Percentiles rank a stretch among this genome's conserved stretches.
These are phyloP conservation scores for Didymella pomorum DNA, from an alignment of 2,329 filamentous ascomycete genomes.

Conservation along the genomic window DNA sequence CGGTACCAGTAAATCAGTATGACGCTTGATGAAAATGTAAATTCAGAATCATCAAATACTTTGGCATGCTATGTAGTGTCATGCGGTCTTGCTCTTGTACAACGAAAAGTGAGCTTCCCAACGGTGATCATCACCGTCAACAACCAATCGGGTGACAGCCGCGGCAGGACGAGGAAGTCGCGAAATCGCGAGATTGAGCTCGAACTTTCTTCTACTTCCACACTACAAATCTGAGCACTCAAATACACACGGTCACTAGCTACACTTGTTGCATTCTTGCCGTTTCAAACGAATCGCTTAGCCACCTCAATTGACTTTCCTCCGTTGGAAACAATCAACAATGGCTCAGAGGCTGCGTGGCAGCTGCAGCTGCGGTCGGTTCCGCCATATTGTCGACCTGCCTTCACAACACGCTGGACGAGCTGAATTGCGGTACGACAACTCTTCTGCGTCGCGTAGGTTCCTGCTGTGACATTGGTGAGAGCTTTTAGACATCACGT, in stretches of 20 bases:
- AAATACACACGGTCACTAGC: slow-evolving; percentile 15
- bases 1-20: not conserved
- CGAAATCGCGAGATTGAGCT: slow-evolving; percentile 17
- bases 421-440: slow-evolving; percentile 70
- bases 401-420: slow-evolving; percentile 71
- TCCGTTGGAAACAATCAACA: not conserved
- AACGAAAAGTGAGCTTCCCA: not conserved
- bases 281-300: not conserved
- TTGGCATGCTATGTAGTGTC: too few species aligned
- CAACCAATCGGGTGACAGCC: slow-evolving; percentile 11
- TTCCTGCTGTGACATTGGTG: slow-evolving; percentile 31
- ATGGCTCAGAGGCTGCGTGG: slow-evolving; percentile 69
- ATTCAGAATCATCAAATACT: too few species aligned
- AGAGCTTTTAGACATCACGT: slow-evolving; percentile 16
- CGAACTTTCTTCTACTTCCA: slow-evolving; percentile 19
- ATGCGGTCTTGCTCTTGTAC: not conserved
- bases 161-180: slow-evolving; percentile 6
- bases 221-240: slow-evolving; percentile 6
- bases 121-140: slow-evolving; percentile 11
- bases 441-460: slow-evolving; percentile 75
- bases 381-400: slow-evolving; percentile 78
- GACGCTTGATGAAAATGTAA: not conserved
- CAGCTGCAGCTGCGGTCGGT: slow-evolving; percentile 85
- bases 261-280: not conserved
- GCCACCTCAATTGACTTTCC: not conserved